Conservation (phyloP, 2,329 filamentous ascomycete species). For the Aureobasidium pullulans region DNA sequence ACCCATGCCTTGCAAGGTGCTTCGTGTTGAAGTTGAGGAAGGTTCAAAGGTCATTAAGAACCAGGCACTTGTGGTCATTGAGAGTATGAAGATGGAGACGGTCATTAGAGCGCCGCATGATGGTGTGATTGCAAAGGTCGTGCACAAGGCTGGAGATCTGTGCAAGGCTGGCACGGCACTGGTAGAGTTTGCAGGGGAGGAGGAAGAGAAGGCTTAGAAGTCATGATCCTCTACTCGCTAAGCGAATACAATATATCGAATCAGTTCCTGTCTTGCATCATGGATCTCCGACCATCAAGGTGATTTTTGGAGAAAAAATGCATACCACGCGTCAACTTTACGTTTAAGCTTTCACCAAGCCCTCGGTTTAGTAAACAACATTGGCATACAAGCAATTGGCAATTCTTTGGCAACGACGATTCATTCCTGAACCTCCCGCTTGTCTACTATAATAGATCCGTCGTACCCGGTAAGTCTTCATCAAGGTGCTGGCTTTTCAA, state of each 20-base stretch:
- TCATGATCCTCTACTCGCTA: too few species aligned
- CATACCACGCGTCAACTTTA: background rate
- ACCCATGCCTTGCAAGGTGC: conserved; percentile 95
- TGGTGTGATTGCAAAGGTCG: conserved; percentile 40
- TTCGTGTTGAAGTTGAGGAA: conserved; percentile 79
- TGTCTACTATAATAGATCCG: background rate
- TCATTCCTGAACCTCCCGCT: background rate
- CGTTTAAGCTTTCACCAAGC: background rate
- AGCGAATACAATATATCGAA: too few species aligned
- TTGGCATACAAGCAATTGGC: background rate
- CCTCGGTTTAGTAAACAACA: background rate
- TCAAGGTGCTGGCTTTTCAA: background rate
- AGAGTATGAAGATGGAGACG: conserved; percentile 52
- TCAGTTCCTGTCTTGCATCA: too few species aligned
- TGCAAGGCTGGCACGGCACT: conserved; percentile 41
- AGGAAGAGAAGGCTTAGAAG: background rate
- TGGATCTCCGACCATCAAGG: too few species aligned
- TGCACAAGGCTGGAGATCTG: conserved; percentile 40
- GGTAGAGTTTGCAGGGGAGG: conserved; percentile 35
- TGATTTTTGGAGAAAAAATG: too few species aligned
- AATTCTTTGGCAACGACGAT: background rate
- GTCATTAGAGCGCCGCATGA: conserved; percentile 44
- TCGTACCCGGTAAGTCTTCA: background rate
- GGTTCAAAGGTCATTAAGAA: conserved; percentile 80
- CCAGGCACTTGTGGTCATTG: conserved; percentile 69